Base-by-base conservation (phyloP, 2,329 filamentous ascomycete genomes). In the Fusarium solani-melongenae region DNA sequence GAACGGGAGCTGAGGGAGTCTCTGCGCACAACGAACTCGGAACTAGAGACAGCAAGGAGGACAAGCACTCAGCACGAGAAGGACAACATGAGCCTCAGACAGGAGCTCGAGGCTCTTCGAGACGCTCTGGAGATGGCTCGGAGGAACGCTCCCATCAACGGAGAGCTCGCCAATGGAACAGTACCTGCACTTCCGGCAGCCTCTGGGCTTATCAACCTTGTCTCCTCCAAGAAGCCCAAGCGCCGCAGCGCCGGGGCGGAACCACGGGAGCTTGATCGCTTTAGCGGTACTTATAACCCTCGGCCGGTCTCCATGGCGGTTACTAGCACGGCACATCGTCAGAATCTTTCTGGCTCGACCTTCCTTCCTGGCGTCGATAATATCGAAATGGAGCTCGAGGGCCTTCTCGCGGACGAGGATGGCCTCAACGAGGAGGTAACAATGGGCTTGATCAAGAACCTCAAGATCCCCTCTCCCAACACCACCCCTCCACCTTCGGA, bases 211-310 rank as follows among this genome's bases (percentile, higher is more conserved):
- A 98, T 99, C 88, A 99, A 98, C 82, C 88, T 99, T 36, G 96
- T 99, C 29, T 94, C 96, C 3, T 96, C 94, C 58, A 98, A 98
- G 91, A 98, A 98, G 85, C 94, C 95, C 46, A 98, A 98, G 88
- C 90, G 96, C 79, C 91, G 96, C 75, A 98, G 96, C 82, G 95
- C 94, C 66, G 96, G 95, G 55, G 92, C 93, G 20, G 95, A 98
- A 82, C 91, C 91, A 68, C 92, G 94, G 77, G 93, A 96, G 53
- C 87, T 94, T 77, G 96, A 98, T 84, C 92, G 96, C 72, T 97
- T 97, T 87, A 98, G 95, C 82, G 92, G 89, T 68, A 92, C 94
- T 11, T 99, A 96, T 88, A 98, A 96, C 84, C 96, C 96, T 71
- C 91, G 96, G 27, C 96, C 96, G 27, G 94, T 98, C 36, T 99